Base-by-base conservation (phyloP, 306 rosid genomes). In the Comarum palustre region DNA sequence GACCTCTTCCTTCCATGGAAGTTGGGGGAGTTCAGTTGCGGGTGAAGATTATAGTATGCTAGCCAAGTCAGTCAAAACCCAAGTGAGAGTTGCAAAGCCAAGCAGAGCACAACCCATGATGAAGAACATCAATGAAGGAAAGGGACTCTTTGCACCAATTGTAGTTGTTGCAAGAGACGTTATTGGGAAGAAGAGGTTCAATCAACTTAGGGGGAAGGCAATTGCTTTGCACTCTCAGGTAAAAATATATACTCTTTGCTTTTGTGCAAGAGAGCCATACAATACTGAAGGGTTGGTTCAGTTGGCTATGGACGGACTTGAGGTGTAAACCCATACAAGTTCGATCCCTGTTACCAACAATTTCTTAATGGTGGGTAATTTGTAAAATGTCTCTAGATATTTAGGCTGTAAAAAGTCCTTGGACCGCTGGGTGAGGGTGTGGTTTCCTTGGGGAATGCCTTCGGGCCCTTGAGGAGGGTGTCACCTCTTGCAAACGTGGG, bases 221-320 rank as follows among this genome's bases (percentile, higher is more conserved):
- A 95, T 95, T 83, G 97, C 99, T 77, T 64, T 95, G 57, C 99
- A 95, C 83, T 95, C 99, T 2, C 99, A 91, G 97, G 99, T 94
- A 41, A 41, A 4, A 79, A 13, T 29, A 29, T 4, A 11, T 9
- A 11, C 25, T 75, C 22, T 31, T 41, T 60, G 10, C 42, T 25
- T 16, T 17, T 36, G 4, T 16, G 6, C 16, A 31, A 13, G 3
- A 10, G 24, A n/a, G n/a, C n/a, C n/a, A n/a, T n/a, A n/a, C n/a
- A n/a, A n/a, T n/a, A n/a, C n/a, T n/a, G n/a, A n/a, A n/a, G n/a
- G 34, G 34, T 31, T 31, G 34, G 3, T 31, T 31, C 3, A 31
- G 34, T 31, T 31, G 34, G 34, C 34, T 31, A 31, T 31, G 34
- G 34, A 31, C 34, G 34, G 34, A 31, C 34, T 31, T 31, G 34